Evolutionary conservation across 2,329 filamentous ascomycete genomes (phyloP), one percentile per base, ranked within the genome.

Genomic region (Ascochyta viciae-villosae): DNA sequence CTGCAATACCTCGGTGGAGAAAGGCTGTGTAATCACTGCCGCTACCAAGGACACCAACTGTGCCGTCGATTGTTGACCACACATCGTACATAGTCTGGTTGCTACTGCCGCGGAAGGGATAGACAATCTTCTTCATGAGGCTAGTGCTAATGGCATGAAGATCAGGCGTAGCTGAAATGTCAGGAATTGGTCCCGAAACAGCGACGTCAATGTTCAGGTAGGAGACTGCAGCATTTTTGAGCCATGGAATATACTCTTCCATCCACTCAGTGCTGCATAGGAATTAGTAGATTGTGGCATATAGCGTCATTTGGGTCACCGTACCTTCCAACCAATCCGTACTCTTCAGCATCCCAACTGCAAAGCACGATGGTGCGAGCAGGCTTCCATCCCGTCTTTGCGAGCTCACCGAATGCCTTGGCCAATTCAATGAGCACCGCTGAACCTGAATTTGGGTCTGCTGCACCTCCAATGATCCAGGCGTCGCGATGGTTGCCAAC

Each of bases 401-500:
- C 63, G 0, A 83, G 74, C 23, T 76, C 77, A 3, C 80, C 78
- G 50, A 84, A 82, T 0, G 80, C 81, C 47, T 79, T 82, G 3
- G 79, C 76, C 4, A 84, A 66, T 51, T 84, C 82, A 26, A 83
- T 74, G 29, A 84, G 67, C 3, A 82, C 75, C 1, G 81, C 79
- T 3, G 77, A 79, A 1, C 82, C 82, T 9, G 77, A 81, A 39
- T 83, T 83, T 1, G 82, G 82, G 48, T 84, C 82, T 0, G 78
- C 79, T 1, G 82, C 82, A 3, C 82, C 82, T 5, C 82, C 82
- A 24, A 82, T 73, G 9, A 83, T 81, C 82, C 82, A 84, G 0
- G 82, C 82, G 67, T 84, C 82, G 10, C 82, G 77, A 55, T 84
- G 82, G 34, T 84, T 83, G 3, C 82, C 82, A 23, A 84, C 74